Percentiles rank a stretch among this genome's conserved stretches.
phyloP scores from a whole-genome alignment of 441 rosid genomes.

The Croton setiger region DNA sequence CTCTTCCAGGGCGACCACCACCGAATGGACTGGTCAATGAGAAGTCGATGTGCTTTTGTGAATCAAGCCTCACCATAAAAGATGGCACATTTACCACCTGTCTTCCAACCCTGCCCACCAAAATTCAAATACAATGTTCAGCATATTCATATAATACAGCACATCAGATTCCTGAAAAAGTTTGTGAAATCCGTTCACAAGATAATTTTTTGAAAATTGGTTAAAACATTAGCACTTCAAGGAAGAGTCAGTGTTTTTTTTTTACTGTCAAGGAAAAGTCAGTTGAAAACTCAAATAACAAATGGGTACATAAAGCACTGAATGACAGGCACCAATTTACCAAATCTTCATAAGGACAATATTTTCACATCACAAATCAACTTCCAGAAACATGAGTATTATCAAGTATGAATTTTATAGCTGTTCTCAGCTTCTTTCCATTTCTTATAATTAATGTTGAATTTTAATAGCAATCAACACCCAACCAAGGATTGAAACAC shows the following conservation, averaged over 20 bases:
- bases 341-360: neutral
- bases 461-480: no score
- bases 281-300: neutral
- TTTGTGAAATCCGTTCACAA: neutral
- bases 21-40: constrained; percentile 40
- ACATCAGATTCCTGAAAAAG: neutral
- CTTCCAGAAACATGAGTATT: no score
- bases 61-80: constrained; percentile 81
- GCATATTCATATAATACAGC: neutral
- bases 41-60: constrained; percentile 43
- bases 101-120: constrained; percentile 67
- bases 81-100: constrained; percentile 88
- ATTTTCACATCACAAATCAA: no score
- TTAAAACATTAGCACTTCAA: neutral
- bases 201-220: neutral
- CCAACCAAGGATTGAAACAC: no score
- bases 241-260: no score
- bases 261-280: no score
- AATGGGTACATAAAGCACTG: neutral
- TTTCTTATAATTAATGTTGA: neutral
- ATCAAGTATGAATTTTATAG: neutral
- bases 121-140: neutral
- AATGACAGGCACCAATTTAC: neutral
- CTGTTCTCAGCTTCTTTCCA: neutral
- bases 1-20: constrained; percentile 38